Base-by-base conservation (phyloP, 768 basidiomycete species). In the Suillus subaureus region DNA sequence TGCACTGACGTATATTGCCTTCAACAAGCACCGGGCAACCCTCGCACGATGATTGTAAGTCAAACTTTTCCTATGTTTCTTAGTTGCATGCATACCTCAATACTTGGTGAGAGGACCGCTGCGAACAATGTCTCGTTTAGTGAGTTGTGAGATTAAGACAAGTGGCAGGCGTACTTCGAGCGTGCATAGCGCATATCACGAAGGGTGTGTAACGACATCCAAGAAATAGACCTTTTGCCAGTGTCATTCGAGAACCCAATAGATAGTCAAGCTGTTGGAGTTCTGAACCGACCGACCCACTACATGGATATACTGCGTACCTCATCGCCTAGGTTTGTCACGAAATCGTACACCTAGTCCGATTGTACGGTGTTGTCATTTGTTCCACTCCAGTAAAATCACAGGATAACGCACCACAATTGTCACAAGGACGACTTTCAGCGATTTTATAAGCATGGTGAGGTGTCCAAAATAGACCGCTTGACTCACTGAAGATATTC, bases 201-300 rank as follows among this genome's bases (percentile, higher is more conserved):
- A 58, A 58, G 7, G 56, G 56, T 26, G 9, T 58, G 23, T 58
- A 58, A 26, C 56, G 56, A 16, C 56, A 58, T 58, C 23, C 37
- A 39, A 58, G n/a, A 58, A 58, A 58, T 26, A 58, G 8, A 37
- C 15, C 56, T 26, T 58, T 58, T 26, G 37, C 23, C 8, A 58
- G 16, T 39, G 56, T 58, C 23, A 37, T 58, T 26, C 56, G 56
- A 23, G 56, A 58, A 18, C 16, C 2, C 23, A 39, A 26, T 23
- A 58, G 56, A 37, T 58, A 58, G 23, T 58, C 23, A 16, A 58
- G 23, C 56, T 58, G 37, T 39, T 26, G 16, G 23, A 26, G 15
- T 26, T 18, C 37, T 58, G 6, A 39, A 26, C 13, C 26, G 39
- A 26, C 23, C 23, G 9, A 23, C 37, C 8, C 16, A 28, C n/a